Base-by-base conservation (phyloP, 768 basidiomycete genomes). In the Pulveroboletus frians region DNA sequence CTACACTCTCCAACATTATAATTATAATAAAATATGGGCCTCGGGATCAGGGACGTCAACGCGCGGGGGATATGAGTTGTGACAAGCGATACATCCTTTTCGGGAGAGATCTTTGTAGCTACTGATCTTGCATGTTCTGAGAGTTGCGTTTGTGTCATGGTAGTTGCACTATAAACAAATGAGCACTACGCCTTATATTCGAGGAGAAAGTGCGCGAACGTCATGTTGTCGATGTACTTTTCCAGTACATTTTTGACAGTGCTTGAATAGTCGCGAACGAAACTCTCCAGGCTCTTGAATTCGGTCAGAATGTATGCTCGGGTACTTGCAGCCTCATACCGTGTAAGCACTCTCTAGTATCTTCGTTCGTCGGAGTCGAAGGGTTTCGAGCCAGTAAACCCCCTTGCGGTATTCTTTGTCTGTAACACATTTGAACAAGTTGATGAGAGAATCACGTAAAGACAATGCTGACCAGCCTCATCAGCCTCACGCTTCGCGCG, bases 381-480 rank as follows among this genome's bases (percentile, higher is more conserved):
- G 74, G 0, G 92, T 93, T 71, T 96, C 92, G n/a, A 92, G 71
- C 85, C 90, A 89, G 66, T 95, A 85, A 20, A 96, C 84, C 30
- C 82, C 91, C 56, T 85, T 88, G 23, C 92, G 76, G 61, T 96
- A 96, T 51, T 94, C 92, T 64, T 85, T 89, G 65, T 96, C 92
- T 89, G 58, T 38, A 49, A 35, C 1, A 8, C 29, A 37, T 43
- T 38, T 57, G 38, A 56, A 30, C 44, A 32, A 29, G 20, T 11
- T n/a, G 43, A 42, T 14, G 13, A 20, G 17, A 29, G 8, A 46
- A 46, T 21, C 8, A 30, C 10, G 4, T 14, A 41, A 15, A 36
- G n/a, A 42, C 3, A 27, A 18, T 15, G 64, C 76, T 53, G 50
- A 87, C 91, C 88, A 50, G 92, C 92, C 65, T 95, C 92, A 31